phyloP scores from a whole-genome alignment of 768 basidiomycete genomes.

The Hypholoma sublateritium region DNA sequence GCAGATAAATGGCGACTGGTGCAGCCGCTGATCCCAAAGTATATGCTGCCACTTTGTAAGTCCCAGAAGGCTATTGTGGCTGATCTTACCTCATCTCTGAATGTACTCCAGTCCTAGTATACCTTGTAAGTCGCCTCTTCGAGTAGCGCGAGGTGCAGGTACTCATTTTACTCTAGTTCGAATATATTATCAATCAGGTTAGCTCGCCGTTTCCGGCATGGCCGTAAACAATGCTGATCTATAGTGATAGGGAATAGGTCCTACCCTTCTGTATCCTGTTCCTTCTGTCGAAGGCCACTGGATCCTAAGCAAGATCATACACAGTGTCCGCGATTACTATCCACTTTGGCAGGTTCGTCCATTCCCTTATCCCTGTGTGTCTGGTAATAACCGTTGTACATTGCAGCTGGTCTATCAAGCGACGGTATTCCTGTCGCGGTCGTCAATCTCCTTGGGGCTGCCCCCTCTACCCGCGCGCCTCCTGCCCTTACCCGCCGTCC shows the following conservation, averaged over 20 bases:
- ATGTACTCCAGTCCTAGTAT: conserved; percentile 35
- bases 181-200: conserved; percentile 91
- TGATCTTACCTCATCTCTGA: neutral
- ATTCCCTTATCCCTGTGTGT: neutral
- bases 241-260: conserved; percentile 72
- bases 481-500: conserved; percentile 72
- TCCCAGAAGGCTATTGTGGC: conserved; percentile 8
- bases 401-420: conserved; percentile 82
- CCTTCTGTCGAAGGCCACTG: conserved; percentile 61
- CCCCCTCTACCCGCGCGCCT: conserved; percentile 72
- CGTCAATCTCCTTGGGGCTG: conserved; percentile 82
- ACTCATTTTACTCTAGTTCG: conserved; percentile 51
- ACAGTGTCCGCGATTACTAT: conserved; percentile 88
- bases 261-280: conserved; percentile 86
- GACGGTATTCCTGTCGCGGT: conserved; percentile 91
- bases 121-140: conserved; percentile 34
- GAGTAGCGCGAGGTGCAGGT: no score
- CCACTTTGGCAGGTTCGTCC: conserved; percentile 83
- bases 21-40: conserved; percentile 73
- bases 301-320: conserved; percentile 74
- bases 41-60: conserved; percentile 94
- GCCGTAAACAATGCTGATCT: neutral
- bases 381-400: neutral
- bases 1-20: conserved; percentile 82
- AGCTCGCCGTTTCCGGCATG: neutral